Conservation (phyloP, 1,284 basidiomycete genomes). For the Ustilago lituana region DNA sequence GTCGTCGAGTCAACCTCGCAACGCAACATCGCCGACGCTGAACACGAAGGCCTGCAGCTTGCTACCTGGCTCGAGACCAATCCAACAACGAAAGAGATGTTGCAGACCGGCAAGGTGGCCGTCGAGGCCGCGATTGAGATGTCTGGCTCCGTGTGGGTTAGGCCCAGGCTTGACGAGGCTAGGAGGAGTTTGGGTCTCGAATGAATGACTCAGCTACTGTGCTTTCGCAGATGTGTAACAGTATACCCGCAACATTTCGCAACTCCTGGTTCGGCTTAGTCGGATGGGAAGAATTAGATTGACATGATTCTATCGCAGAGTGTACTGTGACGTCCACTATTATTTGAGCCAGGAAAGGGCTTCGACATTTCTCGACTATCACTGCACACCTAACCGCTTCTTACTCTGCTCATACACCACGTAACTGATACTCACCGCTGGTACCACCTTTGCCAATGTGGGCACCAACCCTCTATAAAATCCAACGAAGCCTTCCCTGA, state of each 20-base stretch:
- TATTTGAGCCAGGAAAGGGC: too few relatives aligned
- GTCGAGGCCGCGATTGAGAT: slow-evolving; percentile 57
- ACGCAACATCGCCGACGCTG: slow-evolving; percentile 43
- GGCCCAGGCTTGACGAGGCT: slow-evolving; percentile 61
- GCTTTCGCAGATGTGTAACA: too few relatives aligned
- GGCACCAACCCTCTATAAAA: slow-evolving; percentile 93
- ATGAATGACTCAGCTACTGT: too few relatives aligned
- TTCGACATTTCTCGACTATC: too few relatives aligned
- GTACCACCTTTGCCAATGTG: slow-evolving; percentile 79
- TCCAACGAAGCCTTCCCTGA: slow-evolving; percentile 87
- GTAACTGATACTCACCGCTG: slow-evolving; percentile 64
- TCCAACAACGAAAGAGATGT: slow-evolving; percentile 4
- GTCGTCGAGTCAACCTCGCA: slow-evolving; percentile 45
- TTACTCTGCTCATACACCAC: slow-evolving; percentile 65
- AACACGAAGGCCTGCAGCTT: slow-evolving; percentile 49
- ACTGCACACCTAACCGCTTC: slow-evolving; percentile 52
- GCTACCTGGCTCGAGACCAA: slow-evolving; percentile 46
- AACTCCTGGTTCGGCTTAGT: too few relatives aligned
- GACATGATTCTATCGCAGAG: too few relatives aligned
- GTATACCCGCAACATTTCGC: too few relatives aligned
- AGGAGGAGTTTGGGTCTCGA: slow-evolving; percentile 37
- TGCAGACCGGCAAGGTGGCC: slow-evolving; percentile 32
- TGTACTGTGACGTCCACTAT: too few relatives aligned
- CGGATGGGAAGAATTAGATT: too few relatives aligned
- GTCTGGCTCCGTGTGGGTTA: slow-evolving; percentile 60